phyloP scores from a whole-genome alignment of 164 flowering plant genomes.

The Annona squamosa region DNA sequence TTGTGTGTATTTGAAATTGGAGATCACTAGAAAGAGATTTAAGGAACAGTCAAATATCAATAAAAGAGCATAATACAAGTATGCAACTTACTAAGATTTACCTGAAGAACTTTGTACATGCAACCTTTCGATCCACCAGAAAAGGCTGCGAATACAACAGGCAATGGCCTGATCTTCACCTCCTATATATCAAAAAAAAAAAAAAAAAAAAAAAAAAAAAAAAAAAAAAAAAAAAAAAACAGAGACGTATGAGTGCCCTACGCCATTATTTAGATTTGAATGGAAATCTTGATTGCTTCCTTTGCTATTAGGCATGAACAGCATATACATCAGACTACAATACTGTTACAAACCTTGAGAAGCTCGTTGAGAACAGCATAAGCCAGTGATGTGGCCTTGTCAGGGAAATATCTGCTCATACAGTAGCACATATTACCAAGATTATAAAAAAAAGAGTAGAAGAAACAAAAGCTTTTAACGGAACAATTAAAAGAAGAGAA shows the following conservation, averaged over 20 bases:
- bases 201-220: neutral
- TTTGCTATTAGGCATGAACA: too few species aligned
- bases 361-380: conserved; percentile 58
- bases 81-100: conserved; percentile 16
- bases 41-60: neutral
- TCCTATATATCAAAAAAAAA: conserved; percentile 37
- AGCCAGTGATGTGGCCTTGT: conserved; percentile 67
- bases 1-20: neutral
- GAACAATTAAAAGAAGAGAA: neutral
- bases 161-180: conserved; percentile 62
- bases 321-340: too few species aligned
- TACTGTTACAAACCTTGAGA: conserved; percentile 45
- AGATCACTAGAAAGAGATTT: neutral
- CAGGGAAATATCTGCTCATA: conserved; percentile 67
- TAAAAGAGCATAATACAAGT: neutral
- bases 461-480: neutral
- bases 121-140: conserved; percentile 96
- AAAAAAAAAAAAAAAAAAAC: neutral
- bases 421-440: neutral
- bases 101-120: conserved; percentile 94
- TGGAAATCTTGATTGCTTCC: too few species aligned
- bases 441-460: neutral
- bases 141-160: conserved; percentile 82
- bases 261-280: too few species aligned
- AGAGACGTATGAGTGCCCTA: too few species aligned